Evolutionary conservation across 768 basidiomycete genomes (phyloP), one percentile per base, ranked within the genome.

Genomic region (Tulasnella sp.): DNA sequence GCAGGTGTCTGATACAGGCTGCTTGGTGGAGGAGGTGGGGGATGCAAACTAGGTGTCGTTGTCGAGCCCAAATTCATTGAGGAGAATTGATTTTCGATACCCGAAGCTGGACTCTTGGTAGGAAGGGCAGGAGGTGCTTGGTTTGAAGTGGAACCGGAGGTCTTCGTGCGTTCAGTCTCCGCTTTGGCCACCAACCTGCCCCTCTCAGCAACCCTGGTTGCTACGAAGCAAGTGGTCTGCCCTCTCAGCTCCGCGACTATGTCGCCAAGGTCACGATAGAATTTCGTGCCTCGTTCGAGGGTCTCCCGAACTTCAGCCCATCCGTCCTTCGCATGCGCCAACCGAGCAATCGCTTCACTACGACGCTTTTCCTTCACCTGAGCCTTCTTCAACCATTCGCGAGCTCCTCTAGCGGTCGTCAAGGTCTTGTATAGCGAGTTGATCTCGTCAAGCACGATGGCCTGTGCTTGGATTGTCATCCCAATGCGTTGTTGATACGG

Each of bases 401-500:
- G 92, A n/a, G 93, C 91, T 2, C 93, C 93, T 64, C 92, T 92
- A 18, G 91, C 88, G 50, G 94, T 92, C 77, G 90, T 92, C 34
- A 98, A 88, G 11, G 87, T 86, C 80, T 93, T 93, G 92, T 94
- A 96, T 16, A 93, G 85, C n/a, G 88, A 85, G 16, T 90, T 88
- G 12, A 98, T 87, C 82, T 98, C 96, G 81, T 95, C 89, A 34
- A 99, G 83, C 1, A 91, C 89, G 12, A 88, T 85, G 78, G 93
- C 90, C 82, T 98, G 95, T 44, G 93, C 92, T 80, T 92, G 91
- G 0, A 96, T 89, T 0, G 96, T 95, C 3, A 93, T 89, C 6
- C 90, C 87, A 2, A 99, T 87, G 0, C 96, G 92, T 60, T 93
- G 91, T 84, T 98, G 96, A 84, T 94, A 96, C 0, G 96, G 95